A percentile compares a stretch with the other conserved stretches of the same genome.
Evolutionary conservation across 208 protist genomes (phyloP).

Genomic region (Trichomonas gallinae): DNA sequence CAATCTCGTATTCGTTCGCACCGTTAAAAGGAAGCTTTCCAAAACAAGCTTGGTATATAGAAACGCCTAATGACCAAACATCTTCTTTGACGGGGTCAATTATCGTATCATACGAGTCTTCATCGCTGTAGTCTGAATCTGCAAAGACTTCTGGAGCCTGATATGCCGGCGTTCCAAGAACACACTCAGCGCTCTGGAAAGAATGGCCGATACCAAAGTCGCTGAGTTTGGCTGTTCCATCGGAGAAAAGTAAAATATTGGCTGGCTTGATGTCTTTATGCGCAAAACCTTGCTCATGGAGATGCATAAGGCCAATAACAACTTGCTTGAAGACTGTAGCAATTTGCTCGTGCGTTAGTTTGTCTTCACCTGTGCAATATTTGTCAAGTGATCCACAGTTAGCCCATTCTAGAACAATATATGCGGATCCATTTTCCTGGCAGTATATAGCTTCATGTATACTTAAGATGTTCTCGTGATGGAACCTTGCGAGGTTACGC

Average conservation of each 20-base stretch:
- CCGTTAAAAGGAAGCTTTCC: not conserved
- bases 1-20: not conserved
- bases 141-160: slow-evolving; percentile 4
- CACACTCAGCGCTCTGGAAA: not conserved
- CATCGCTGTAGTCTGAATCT: not conserved
- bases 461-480: not conserved
- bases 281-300: not conserved
- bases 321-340: not conserved
- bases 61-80: not conserved
- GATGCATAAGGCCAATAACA: not conserved
- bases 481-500: not conserved
- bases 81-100: not conserved
- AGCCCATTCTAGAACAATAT: not conserved
- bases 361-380: too few relatives aligned
- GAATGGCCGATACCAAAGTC: slow-evolving; percentile 1
- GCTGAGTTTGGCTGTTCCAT: not conserved
- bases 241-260: slow-evolving; percentile 4
- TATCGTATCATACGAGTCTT: not conserved
- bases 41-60: not conserved
- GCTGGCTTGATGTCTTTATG: not conserved
- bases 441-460: not conserved
- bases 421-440: not conserved
- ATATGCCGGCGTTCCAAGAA: not conserved
- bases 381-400: not conserved
- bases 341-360: not conserved